A percentile compares a stretch with the other conserved stretches of the same genome.
Evolutionary conservation across 345 rosid genomes (phyloP).

Genomic region (Hirschfeldia incana): DNA sequence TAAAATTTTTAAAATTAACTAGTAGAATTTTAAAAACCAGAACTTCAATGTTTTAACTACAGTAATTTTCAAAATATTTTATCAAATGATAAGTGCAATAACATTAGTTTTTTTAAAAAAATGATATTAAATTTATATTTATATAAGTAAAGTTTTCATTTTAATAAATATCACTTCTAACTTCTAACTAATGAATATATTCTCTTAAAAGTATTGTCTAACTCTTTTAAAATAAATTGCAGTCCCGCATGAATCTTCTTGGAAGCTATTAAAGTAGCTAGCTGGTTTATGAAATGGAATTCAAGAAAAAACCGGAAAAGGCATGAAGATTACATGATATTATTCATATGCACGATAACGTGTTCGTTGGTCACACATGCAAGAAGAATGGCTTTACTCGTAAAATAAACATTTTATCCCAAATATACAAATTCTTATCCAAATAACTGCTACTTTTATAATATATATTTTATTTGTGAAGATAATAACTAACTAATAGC

Average conservation of each 20-base stretch:
- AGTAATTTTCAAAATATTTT: not conserved
- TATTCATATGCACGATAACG: not conserved
- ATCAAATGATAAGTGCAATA: not conserved
- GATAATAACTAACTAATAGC: not conserved
- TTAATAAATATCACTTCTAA: not conserved
- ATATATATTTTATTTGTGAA: not conserved
- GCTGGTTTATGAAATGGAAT: not conserved
- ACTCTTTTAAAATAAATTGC: not conserved
- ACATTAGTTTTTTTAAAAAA: no score
- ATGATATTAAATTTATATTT: no score
- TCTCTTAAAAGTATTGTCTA: not conserved
- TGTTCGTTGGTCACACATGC: conserved; percentile 18
- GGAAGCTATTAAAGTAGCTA: not conserved
- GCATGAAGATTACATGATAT: conserved; percentile 29
- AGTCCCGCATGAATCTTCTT: not conserved
- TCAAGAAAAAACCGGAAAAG: not conserved
- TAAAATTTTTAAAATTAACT: not conserved
- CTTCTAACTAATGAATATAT: not conserved
- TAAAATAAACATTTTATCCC: conserved; percentile 13
- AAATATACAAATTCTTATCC: conserved; percentile 29
- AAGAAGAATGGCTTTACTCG: conserved; percentile 5
- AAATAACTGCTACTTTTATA: conserved; percentile 17
- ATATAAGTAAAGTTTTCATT: not conserved
- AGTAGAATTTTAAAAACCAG: not conserved
- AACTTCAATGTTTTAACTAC: not conserved